These are phyloP conservation scores for Tephrocybe sp. DNA, from an alignment of 768 basidiomycete genomes.

Conservation along the genomic window DNA sequence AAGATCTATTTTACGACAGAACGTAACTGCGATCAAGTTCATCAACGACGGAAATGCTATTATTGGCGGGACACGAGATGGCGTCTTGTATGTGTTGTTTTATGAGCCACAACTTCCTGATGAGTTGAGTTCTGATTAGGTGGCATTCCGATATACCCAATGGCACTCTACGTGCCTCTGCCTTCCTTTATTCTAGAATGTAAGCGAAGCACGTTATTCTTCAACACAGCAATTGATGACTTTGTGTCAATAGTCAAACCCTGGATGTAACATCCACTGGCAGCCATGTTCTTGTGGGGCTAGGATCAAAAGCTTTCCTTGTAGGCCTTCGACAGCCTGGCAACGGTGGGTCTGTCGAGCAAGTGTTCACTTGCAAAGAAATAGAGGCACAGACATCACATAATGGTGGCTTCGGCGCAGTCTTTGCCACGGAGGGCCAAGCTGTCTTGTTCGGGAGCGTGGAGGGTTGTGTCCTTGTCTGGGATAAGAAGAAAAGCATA, in stretches of 20 bases:
- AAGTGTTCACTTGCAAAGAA: conserved; percentile 47
- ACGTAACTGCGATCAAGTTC: conserved; percentile 63
- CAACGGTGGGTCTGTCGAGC: conserved; percentile 50
- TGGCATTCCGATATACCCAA: conserved; percentile 72
- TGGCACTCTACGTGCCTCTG: conserved; percentile 58
- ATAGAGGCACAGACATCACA: conserved; percentile 23
- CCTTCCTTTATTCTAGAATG: conserved; percentile 60
- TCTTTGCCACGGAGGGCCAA: conserved; percentile 52
- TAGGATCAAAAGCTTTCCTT: conserved; percentile 47
- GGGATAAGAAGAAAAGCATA: conserved; percentile 55
- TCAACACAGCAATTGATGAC: not conserved
- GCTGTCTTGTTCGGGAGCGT: conserved; percentile 55
- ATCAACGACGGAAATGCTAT: conserved; percentile 61
- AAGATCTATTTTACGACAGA: conserved; percentile 60
- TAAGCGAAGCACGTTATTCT: conserved; percentile 27
- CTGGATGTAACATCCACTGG: conserved; percentile 51
- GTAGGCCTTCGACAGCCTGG: conserved; percentile 49
- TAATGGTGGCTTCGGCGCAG: conserved; percentile 39
- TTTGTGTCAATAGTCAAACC: conserved; percentile 38
- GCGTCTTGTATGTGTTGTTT: conserved; percentile 50
- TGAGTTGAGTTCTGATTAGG: conserved; percentile 29
- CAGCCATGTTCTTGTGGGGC: conserved; percentile 51
- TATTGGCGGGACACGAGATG: conserved; percentile 68
- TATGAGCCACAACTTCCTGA: not conserved
- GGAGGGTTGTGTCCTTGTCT: conserved; percentile 55